These are phyloP conservation scores for Irpex sp. DNA, from an alignment of 1,284 basidiomycete species.

Conservation along the genomic window DNA sequence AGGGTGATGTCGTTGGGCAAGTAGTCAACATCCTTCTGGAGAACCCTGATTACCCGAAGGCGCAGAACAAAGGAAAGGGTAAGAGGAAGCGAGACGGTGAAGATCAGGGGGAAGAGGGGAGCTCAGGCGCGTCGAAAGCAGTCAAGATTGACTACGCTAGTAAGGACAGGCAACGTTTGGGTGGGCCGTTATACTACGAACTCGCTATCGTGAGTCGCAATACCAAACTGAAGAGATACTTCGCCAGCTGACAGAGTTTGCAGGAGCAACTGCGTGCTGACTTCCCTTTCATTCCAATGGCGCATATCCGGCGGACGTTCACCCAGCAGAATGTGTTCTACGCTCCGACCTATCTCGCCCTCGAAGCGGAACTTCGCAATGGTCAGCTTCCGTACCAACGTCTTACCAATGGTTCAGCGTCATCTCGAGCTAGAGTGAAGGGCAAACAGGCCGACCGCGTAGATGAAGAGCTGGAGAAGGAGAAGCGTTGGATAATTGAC, in stretches of 20 bases:
- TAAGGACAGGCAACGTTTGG: constrained; percentile 36
- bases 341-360: constrained; percentile 51
- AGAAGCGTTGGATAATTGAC: constrained; percentile 40
- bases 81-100: constrained; percentile 32
- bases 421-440: constrained; percentile 27
- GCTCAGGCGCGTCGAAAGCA: constrained; percentile 14
- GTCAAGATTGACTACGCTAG: constrained; percentile 42
- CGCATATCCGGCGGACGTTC: constrained; percentile 43
- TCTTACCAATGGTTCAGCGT: neutral
- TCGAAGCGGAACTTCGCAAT: constrained; percentile 35
- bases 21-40: constrained; percentile 63
- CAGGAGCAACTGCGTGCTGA: constrained; percentile 52
- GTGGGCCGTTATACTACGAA: constrained; percentile 42
- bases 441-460: constrained; percentile 22
- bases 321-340: constrained; percentile 43
- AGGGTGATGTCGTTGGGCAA: constrained; percentile 39
- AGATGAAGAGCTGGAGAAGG: constrained; percentile 34
- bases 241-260: neutral
- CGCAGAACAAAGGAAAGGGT: constrained; percentile 52
- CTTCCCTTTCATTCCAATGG: constrained; percentile 55
- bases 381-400: constrained; percentile 33
- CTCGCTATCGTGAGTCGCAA: constrained; percentile 44
- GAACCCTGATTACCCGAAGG: constrained; percentile 55
- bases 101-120: constrained; percentile 11
- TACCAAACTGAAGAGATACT: neutral